Conservation (phyloP, 2,329 filamentous ascomycete genomes). For the Penicillium rolfsii region DNA sequence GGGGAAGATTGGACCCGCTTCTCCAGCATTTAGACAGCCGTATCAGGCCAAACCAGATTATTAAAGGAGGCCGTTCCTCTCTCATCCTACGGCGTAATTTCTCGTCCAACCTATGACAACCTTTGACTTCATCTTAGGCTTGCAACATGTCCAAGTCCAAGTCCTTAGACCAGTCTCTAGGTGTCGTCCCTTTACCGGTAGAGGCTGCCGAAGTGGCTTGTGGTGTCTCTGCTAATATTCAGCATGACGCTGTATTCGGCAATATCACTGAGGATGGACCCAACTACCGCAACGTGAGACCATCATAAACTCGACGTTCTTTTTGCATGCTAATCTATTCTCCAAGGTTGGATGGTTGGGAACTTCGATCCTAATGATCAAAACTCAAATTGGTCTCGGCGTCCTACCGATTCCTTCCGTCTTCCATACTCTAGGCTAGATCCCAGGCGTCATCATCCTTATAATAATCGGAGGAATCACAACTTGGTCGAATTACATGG, state of each 20-base stretch:
- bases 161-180: background rate
- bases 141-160: background rate
- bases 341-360: conserved; percentile 10
- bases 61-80: background rate
- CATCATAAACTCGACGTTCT: too few species aligned
- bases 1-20: background rate
- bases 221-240: background rate
- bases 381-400: conserved; percentile 12
- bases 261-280: conserved; percentile 1
- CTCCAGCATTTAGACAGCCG: background rate
- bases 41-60: background rate
- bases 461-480: conserved; percentile 4
- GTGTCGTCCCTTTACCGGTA: background rate
- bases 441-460: conserved; percentile 6
- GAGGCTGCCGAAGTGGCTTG: background rate
- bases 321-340: background rate
- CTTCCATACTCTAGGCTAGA: conserved; percentile 4
- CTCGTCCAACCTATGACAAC: background rate
- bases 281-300: conserved; percentile 6
- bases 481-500: conserved; percentile 9
- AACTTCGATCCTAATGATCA: conserved; percentile 9
- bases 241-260: conserved; percentile 6
- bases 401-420: conserved; percentile 8
- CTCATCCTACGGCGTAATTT: background rate
- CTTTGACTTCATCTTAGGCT: background rate